These are phyloP conservation scores for Ogataea parapolymorpha DNA, from an alignment of 805 yeast species.

Conservation along the genomic window DNA sequence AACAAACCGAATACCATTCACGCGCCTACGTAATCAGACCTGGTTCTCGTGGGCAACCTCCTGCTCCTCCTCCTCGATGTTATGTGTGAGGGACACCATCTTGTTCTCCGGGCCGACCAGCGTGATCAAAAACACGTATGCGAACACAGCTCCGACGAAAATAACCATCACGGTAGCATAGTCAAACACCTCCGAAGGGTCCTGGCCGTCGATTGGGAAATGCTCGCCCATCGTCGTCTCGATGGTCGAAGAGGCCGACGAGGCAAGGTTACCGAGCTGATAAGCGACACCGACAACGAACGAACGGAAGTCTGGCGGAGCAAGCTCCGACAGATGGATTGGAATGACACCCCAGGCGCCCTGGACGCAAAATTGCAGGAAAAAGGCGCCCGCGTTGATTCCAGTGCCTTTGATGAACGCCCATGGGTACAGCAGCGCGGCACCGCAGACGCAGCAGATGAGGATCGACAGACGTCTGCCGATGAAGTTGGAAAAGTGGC, in stretches of 20 bases:
- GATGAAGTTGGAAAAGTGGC: constrained; percentile 50
- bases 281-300: constrained; percentile 62
- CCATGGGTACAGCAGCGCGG: constrained; percentile 64
- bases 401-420: constrained; percentile 45
- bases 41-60: background rate
- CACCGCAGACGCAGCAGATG: constrained; percentile 52
- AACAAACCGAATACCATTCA: too few relatives aligned
- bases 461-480: constrained; percentile 56
- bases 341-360: constrained; percentile 72
- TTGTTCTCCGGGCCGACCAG: constrained; percentile 62
- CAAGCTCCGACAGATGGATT: constrained; percentile 56
- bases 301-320: constrained; percentile 61
- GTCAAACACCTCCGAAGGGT: constrained; percentile 24
- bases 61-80: constrained; percentile 16
- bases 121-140: constrained; percentile 44
- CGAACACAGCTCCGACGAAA: constrained; percentile 62
- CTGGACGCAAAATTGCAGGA: constrained; percentile 60
- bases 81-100: constrained; percentile 20
- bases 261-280: constrained; percentile 66
- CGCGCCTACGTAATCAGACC: background rate
- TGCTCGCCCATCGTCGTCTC: constrained; percentile 59
- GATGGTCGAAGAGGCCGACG: constrained; percentile 67
- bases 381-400: constrained; percentile 57
- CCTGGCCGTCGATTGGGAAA: constrained; percentile 36
- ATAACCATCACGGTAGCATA: constrained; percentile 65